Percentiles rank a stretch among this genome's conserved stretches.
These are phyloP conservation scores for Leucaena leucocephala DNA, from an alignment of 306 rosid genomes.

Conservation along the genomic window DNA sequence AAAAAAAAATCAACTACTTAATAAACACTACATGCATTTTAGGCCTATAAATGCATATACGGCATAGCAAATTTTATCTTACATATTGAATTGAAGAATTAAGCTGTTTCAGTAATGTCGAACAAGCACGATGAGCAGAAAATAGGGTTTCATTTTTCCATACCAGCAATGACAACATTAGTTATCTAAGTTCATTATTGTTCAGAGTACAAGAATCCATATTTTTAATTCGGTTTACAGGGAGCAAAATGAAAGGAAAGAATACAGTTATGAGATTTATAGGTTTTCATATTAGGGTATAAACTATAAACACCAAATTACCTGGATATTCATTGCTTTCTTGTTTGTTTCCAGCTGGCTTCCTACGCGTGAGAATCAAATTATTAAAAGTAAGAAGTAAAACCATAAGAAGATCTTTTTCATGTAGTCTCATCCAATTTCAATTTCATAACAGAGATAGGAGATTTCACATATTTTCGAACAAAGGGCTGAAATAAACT, in stretches of 20 bases:
- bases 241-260: background rate
- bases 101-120: background rate
- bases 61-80: background rate
- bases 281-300: background rate
- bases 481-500: background rate
- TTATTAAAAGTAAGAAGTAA: slow-evolving; percentile 10
- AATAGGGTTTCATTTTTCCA: background rate
- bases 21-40: background rate
- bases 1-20: background rate
- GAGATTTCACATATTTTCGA: background rate
- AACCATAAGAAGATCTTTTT: slow-evolving; percentile 37
- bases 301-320: slow-evolving; percentile 12
- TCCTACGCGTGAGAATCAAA: slow-evolving; percentile 46
- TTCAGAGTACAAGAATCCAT: background rate
- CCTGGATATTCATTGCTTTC: slow-evolving; percentile 90
- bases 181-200: background rate
- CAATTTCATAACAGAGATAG: background rate
- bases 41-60: background rate
- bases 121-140: background rate
- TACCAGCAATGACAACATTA: background rate
- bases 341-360: slow-evolving; percentile 87
- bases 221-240: background rate
- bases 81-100: background rate
- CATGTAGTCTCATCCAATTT: background rate
- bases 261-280: background rate